phyloP scores from a whole-genome alignment of 257 asterid species.

The Voacanga thouarsii region DNA sequence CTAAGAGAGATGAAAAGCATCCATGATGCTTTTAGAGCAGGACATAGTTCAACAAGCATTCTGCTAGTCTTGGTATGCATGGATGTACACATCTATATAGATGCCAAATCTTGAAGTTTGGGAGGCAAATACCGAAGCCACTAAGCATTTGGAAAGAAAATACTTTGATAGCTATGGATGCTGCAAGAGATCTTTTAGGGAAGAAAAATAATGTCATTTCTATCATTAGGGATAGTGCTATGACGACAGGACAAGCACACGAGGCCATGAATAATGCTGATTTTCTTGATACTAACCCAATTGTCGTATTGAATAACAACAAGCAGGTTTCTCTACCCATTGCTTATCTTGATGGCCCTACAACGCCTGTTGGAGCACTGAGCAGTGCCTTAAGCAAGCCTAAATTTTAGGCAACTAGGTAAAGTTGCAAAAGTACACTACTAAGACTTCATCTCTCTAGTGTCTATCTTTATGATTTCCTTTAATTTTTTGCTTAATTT shows the following conservation, averaged over 20 bases:
- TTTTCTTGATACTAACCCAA: slow-evolving; percentile 59
- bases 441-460: not conserved
- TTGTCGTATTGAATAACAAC: slow-evolving; percentile 62
- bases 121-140: not conserved
- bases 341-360: slow-evolving; percentile 70
- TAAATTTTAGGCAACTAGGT: slow-evolving; percentile 64
- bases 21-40: slow-evolving; percentile 76
- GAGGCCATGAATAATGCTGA: slow-evolving; percentile 91
- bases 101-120: not conserved
- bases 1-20: slow-evolving; percentile 70
- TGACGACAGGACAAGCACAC: slow-evolving; percentile 84
- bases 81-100: not conserved
- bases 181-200: slow-evolving; percentile 66
- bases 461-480: too few relatives aligned
- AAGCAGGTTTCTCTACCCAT: slow-evolving; percentile 77
- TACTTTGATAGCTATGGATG: slow-evolving; percentile 60
- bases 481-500: not conserved
- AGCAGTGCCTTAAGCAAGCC: slow-evolving; percentile 61
- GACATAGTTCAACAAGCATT: slow-evolving; percentile 83
- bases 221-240: slow-evolving; percentile 74
- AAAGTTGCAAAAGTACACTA: slow-evolving; percentile 71
- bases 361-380: slow-evolving; percentile 70
- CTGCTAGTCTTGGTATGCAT: slow-evolving; percentile 71
- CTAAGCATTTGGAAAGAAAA: not conserved
- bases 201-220: slow-evolving; percentile 60